Evolutionary conservation across 2,329 filamentous ascomycete species (phyloP), one percentile per base, ranked within the genome.

Genomic region (Sporothrix variecibatus): DNA sequence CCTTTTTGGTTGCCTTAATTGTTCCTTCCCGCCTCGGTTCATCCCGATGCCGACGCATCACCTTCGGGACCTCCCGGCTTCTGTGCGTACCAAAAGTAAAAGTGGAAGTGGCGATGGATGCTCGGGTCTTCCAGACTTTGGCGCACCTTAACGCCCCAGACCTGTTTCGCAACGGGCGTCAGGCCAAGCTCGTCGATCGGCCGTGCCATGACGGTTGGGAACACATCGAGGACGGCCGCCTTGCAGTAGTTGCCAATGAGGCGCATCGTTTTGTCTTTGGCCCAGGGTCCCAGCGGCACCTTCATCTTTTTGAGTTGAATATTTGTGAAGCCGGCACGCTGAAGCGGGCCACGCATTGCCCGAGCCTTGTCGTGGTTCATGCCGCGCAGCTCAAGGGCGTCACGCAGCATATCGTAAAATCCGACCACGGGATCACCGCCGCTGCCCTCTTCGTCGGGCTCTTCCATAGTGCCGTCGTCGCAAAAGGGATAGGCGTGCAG

Each of bases 271-370:
- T 75, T 78, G 70, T 86, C 83, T 58, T 78, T 79, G 5, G 84
- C 77, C 86, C 85, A 87, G 1, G 81, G 78, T 0, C 84, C 85
- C 28, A 86, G 80, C 3, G 85, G 85, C 0, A 85, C 81, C 76
- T 85, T 86, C 73, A 83, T 81, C 43, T 81, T 80, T 58, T 82
- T 78, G 69, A 81, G 79, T 4, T 80, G 79, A 17, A 87, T 79
- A 75, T 84, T 82, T 17, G 76, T 78, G 77, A 87, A 87, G 49
- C 86, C 86, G 0, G 84, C 84, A 0, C 78, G 77, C 43, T 79
- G 78, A 3, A 86, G 80, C 3, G 79, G 78, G 17, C 79, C 79
- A 6, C 86, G 77, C 28, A 83, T 74, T 4, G 76, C 56, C 77
- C 77, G 70, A 7, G 46, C 67, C 28, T 69, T 69, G 67, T 69